Evolutionary conservation across 306 rosid species (phyloP).

Genomic region (Citrullus amarus): DNA sequence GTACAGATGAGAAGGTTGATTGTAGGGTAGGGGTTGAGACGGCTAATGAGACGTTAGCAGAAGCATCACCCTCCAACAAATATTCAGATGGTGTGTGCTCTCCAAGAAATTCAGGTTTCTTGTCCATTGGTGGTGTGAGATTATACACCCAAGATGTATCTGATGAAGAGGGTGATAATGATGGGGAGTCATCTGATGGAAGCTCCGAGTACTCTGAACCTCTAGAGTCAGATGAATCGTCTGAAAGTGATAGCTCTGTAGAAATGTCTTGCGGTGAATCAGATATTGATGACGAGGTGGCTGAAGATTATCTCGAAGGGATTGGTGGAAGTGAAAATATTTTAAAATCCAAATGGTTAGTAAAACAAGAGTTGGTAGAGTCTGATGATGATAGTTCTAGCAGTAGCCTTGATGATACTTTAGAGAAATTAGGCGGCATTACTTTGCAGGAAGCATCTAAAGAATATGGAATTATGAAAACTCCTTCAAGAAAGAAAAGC

Average conservation of each 20-base stretch:
- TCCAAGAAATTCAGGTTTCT: conserved; percentile 55
- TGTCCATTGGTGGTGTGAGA: conserved; percentile 75
- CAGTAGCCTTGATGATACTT: conserved; percentile 39
- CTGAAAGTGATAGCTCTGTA: conserved; percentile 53
- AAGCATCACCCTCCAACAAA: conserved; percentile 18
- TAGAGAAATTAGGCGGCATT: conserved; percentile 62
- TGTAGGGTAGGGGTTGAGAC: conserved; percentile 25
- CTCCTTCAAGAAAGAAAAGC: conserved; percentile 32
- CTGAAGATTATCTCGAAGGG: conserved; percentile 74
- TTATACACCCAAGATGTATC: conserved; percentile 75
- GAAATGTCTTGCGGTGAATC: conserved; percentile 56
- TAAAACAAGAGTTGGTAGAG: conserved; percentile 31
- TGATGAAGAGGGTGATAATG: conserved; percentile 42
- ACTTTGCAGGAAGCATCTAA: conserved; percentile 71
- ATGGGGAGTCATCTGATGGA: conserved; percentile 28
- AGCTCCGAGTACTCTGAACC: conserved; percentile 23
- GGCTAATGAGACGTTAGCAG: conserved; percentile 27
- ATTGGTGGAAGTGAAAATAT: conserved; percentile 72
- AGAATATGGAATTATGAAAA: conserved; percentile 51
- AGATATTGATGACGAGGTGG: conserved; percentile 79
- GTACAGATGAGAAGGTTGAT: conserved; percentile 23
- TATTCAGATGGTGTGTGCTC: conserved; percentile 28
- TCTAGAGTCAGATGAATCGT: conserved; percentile 31
- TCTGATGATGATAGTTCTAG: conserved; percentile 52
- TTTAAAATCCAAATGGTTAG: conserved; percentile 65